Percentiles rank a stretch among this genome's conserved stretches.
These are phyloP conservation scores for Rhododendron ovatum DNA, from an alignment of 148 eudicot genomes.

Conservation along the genomic window DNA sequence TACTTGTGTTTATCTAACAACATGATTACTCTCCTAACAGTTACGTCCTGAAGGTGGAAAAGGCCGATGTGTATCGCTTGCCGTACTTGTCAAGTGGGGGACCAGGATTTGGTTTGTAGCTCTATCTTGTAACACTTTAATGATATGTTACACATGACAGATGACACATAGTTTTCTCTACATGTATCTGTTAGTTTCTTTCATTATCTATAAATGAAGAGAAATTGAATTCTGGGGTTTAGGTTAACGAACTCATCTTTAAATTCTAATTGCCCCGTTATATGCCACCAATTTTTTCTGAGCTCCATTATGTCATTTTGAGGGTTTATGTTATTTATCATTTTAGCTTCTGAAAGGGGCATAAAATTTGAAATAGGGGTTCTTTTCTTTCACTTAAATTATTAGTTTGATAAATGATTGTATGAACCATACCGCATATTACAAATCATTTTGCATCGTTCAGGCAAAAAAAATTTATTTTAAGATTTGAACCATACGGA, in stretches of 20 bases:
- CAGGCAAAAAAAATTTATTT: not conserved
- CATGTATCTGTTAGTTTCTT: not conserved
- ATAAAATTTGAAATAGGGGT: not conserved
- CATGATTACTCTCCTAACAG: slow-evolving; percentile 34
- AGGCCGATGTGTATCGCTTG: slow-evolving; percentile 95
- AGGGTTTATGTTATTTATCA: not conserved
- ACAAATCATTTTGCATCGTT: not conserved
- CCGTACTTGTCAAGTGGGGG: slow-evolving; percentile 90
- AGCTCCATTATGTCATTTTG: not conserved
- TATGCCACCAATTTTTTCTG: not conserved
- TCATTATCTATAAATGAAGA: not conserved
- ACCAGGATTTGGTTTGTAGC: slow-evolving; percentile 88
- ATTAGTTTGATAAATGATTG: not conserved
- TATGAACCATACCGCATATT: not conserved
- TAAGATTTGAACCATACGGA: not conserved
- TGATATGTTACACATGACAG: not conserved
- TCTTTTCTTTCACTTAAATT: not conserved
- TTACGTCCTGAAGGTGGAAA: slow-evolving; percentile 86
- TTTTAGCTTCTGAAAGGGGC: not conserved
- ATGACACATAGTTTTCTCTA: not conserved
- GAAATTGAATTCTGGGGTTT: not conserved
- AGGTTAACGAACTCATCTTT: not conserved
- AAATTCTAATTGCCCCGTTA: not conserved
- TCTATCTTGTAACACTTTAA: slow-evolving; percentile 13
- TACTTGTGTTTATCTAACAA: slow-evolving; percentile 13